These are phyloP conservation scores for Vanrija humicola DNA, from an alignment of 1,284 basidiomycete genomes.

Conservation along the genomic window DNA sequence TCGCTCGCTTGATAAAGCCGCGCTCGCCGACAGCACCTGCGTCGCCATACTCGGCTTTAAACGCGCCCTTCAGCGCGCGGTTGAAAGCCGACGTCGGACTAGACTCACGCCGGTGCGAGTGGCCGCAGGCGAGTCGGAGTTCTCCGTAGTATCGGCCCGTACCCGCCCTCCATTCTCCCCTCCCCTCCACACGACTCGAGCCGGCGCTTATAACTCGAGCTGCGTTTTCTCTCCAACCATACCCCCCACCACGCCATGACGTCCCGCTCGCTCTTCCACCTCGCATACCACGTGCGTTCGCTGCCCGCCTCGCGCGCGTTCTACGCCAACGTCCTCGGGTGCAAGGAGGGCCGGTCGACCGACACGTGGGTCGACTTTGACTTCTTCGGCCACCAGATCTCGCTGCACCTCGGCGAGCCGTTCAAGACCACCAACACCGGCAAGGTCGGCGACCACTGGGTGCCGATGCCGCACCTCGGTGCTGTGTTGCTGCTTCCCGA, in stretches of 20 bases:
- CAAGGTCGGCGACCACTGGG: constrained; percentile 21
- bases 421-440: constrained; percentile 18
- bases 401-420: constrained; percentile 19
- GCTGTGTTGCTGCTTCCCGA: constrained; percentile 15
- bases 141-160: no score
- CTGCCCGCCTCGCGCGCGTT: constrained; percentile 11
- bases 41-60: no score
- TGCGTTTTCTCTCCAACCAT: neutral
- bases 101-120: no score
- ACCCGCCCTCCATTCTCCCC: no score
- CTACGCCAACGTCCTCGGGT: constrained; percentile 14
- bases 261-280: constrained; percentile 17
- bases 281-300: constrained; percentile 19
- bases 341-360: constrained; percentile 16
- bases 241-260: neutral
- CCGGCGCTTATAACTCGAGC: neutral
- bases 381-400: constrained; percentile 22
- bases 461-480: constrained; percentile 20
- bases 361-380: constrained; percentile 20
- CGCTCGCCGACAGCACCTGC: no score
- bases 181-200: no score
- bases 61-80: no score
- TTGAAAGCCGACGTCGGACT: no score
- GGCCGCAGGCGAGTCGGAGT: no score
- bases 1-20: no score